Evolutionary conservation across 306 rosid species (phyloP).

Genomic region (Castanospermum australe): DNA sequence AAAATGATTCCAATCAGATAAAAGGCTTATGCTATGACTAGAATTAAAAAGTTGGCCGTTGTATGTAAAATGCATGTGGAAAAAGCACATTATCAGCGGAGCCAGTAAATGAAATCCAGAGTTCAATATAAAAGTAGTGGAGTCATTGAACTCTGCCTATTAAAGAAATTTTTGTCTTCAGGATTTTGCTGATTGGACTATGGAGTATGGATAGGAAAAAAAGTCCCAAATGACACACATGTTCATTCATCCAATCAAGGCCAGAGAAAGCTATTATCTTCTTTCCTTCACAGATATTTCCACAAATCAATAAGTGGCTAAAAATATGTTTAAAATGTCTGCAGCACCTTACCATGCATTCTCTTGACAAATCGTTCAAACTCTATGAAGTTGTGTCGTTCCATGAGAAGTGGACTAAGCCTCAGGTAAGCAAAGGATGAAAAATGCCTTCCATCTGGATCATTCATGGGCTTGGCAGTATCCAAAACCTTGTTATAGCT

Average conservation of each 20-base stretch:
- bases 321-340: background rate
- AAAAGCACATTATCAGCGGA: background rate
- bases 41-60: background rate
- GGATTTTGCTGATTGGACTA: background rate
- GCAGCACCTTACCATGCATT: slow-evolving; percentile 78
- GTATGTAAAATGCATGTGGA: background rate
- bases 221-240: background rate
- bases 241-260: background rate
- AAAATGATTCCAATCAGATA: background rate
- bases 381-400: slow-evolving; percentile 73
- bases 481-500: slow-evolving; percentile 81
- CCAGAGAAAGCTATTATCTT: background rate
- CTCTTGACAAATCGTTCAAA: slow-evolving; percentile 88
- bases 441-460: slow-evolving; percentile 87
- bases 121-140: background rate
- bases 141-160: background rate
- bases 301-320: background rate
- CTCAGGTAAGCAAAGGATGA: slow-evolving; percentile 80
- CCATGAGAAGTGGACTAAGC: slow-evolving; percentile 80
- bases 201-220: background rate
- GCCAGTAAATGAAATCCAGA: background rate
- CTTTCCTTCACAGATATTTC: too few species aligned
- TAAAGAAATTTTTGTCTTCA: background rate
- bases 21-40: background rate
- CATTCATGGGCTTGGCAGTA: slow-evolving; percentile 70